These are phyloP conservation scores for Neurospora sp. DNA, from an alignment of 2,329 filamentous ascomycete species.

Conservation along the genomic window DNA sequence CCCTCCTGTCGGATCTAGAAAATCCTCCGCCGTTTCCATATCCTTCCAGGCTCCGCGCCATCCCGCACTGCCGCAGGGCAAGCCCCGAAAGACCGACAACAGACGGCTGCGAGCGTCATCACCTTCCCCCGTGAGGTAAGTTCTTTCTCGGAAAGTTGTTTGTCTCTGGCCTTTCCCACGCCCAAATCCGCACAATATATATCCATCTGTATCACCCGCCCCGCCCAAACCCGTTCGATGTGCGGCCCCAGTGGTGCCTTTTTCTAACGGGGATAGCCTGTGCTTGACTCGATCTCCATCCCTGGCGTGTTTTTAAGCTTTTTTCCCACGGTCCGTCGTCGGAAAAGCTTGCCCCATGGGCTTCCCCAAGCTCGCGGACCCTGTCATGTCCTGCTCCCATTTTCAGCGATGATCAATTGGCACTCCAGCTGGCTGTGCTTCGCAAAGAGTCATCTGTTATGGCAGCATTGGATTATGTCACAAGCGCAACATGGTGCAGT, in stretches of 20 bases:
- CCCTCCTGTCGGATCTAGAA: slow-evolving; percentile 28
- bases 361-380: background rate
- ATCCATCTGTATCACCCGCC: background rate
- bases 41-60: slow-evolving; percentile 35
- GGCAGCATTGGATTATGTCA: background rate
- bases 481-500: background rate
- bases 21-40: slow-evolving; percentile 38
- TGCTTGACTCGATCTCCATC: slow-evolving; percentile 1
- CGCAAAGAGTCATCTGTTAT: background rate
- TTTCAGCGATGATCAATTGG: background rate
- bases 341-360: background rate
- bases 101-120: slow-evolving; percentile 35
- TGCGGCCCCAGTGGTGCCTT: slow-evolving; percentile 12
- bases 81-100: slow-evolving; percentile 34
- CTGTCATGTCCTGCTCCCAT: background rate
- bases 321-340: background rate
- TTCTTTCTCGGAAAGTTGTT: slow-evolving; percentile 1
- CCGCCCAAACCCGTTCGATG: slow-evolving; percentile 1
- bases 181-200: background rate
- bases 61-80: slow-evolving; percentile 37
- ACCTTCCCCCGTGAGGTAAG: slow-evolving; percentile 41
- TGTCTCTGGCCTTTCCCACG: background rate
- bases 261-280: slow-evolving; percentile 4
- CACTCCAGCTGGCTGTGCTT: background rate
- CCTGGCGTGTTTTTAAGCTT: background rate